Conservation (phyloP, 345 rosid genomes). For the Eucalyptus globulus region DNA sequence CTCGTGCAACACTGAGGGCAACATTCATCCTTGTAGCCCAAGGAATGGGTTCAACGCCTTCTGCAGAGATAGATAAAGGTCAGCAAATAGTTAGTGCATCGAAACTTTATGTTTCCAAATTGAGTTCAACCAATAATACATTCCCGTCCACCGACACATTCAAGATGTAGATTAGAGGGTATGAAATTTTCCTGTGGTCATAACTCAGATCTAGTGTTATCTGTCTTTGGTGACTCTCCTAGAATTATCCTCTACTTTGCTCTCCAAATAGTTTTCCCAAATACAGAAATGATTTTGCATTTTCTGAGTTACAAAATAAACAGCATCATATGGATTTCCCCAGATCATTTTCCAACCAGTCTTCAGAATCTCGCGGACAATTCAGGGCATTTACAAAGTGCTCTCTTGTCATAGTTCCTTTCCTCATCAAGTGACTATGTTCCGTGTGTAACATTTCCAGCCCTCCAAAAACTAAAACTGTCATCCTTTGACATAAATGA, state of each 20-base stretch:
- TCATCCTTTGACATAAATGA: not conserved
- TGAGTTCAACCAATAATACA: not conserved
- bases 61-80: slow-evolving; percentile 5
- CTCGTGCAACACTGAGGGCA: slow-evolving; percentile 41
- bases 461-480: not conserved
- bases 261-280: not conserved
- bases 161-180: not conserved
- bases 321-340: not conserved
- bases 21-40: slow-evolving; percentile 43
- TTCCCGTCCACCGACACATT: not conserved
- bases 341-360: not conserved
- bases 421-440: not conserved
- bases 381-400: not conserved
- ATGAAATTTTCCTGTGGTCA: not conserved
- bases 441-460: not conserved
- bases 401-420: not conserved
- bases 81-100: not conserved
- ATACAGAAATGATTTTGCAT: not conserved
- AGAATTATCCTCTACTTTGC: not conserved
- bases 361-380: not conserved
- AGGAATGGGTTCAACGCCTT: slow-evolving; percentile 38
- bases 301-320: not conserved
- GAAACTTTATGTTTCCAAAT: not conserved
- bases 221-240: not conserved
- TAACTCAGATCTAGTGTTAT: not conserved